phyloP scores from a whole-genome alignment of 768 basidiomycete species.

The Imleria badia region DNA sequence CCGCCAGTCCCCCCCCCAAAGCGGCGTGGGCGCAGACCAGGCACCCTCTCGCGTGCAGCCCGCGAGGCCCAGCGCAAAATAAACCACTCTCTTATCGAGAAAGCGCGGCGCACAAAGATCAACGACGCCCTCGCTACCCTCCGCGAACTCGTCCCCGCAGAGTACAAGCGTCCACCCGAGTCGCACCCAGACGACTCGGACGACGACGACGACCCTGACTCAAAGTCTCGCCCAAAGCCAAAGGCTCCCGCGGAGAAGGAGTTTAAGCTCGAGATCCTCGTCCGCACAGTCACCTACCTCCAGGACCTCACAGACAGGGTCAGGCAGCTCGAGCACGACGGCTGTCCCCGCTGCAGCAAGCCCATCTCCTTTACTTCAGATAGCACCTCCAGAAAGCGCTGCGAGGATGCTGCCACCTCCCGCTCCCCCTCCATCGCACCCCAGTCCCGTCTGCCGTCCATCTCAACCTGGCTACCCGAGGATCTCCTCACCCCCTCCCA shows the following conservation, averaged over 20 bases:
- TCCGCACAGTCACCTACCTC: constrained; percentile 78
- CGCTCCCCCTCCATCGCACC: constrained; percentile 4
- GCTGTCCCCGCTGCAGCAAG: constrained; percentile 25
- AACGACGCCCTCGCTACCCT: constrained; percentile 85
- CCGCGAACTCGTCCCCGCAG: constrained; percentile 70
- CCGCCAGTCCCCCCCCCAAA: constrained; percentile 38
- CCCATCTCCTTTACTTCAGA: constrained; percentile 19
- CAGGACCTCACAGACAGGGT: constrained; percentile 65
- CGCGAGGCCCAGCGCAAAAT: constrained; percentile 87
- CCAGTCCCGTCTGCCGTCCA: constrained; percentile 55
- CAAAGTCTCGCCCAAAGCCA: constrained; percentile 30
- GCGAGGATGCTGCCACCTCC: background rate
- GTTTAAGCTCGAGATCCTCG: constrained; percentile 90
- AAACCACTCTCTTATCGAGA: constrained; percentile 95
- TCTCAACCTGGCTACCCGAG: constrained; percentile 65
- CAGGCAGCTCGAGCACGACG: constrained; percentile 36
- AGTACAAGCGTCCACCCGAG: constrained; percentile 39
- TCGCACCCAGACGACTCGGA: constrained; percentile 31
- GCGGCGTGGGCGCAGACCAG: constrained; percentile 72
- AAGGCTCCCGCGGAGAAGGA: constrained; percentile 65
- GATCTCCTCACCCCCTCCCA: constrained; percentile 37
- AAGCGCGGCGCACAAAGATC: constrained; percentile 91
- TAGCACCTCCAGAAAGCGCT: no score
- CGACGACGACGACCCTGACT: constrained; percentile 34
- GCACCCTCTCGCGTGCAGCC: constrained; percentile 68